Evolutionary conservation across 1,139 yeast species (phyloP).

Genomic region (Saccharomyces pastorianus): DNA sequence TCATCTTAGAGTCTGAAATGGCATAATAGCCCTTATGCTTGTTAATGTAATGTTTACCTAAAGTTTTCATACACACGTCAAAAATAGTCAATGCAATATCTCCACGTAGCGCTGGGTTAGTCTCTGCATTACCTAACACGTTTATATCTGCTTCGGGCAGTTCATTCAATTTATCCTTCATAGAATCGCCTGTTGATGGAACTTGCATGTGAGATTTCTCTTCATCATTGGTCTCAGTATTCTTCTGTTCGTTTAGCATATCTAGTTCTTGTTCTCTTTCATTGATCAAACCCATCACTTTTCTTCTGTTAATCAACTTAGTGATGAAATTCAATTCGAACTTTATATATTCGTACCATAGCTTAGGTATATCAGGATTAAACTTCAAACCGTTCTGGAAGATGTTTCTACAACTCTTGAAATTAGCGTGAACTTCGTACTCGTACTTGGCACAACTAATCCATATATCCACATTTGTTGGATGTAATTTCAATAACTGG

Average conservation of each 20-base stretch:
- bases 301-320: constrained; percentile 74
- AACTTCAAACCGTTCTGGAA: constrained; percentile 82
- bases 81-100: constrained; percentile 78
- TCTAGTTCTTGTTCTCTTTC: constrained; percentile 54
- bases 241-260: constrained; percentile 35
- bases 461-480: constrained; percentile 89
- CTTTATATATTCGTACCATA: constrained; percentile 84
- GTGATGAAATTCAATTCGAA: constrained; percentile 82
- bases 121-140: constrained; percentile 75
- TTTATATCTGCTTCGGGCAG: constrained; percentile 85
- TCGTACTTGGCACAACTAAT: constrained; percentile 92
- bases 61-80: constrained; percentile 58
- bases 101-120: constrained; percentile 86
- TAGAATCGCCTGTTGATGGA: constrained; percentile 44
- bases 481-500: constrained; percentile 73
- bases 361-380: constrained; percentile 59
- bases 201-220: constrained; percentile 40
- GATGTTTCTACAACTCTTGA: constrained; percentile 78
- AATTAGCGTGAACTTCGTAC: constrained; percentile 78
- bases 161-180: constrained; percentile 56
- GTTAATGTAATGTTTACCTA: constrained; percentile 30
- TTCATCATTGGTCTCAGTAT: constrained; percentile 30
- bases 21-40: constrained; percentile 30
- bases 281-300: constrained; percentile 68
- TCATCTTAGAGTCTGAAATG: constrained; percentile 19